phyloP scores from a whole-genome alignment of 129 eudicot species.

The Tanacetum coccineum region DNA sequence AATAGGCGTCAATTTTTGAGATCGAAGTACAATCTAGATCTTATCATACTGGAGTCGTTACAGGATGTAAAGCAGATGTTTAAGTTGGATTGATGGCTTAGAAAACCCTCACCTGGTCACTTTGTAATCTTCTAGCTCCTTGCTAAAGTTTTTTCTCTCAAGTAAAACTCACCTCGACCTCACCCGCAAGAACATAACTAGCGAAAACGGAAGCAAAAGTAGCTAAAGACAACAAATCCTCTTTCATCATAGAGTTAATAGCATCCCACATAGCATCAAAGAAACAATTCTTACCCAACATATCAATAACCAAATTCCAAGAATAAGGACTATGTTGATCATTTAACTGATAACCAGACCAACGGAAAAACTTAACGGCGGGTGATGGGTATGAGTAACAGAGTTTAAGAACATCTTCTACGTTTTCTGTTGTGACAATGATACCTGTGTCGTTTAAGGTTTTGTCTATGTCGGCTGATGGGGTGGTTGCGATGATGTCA shows the following conservation, averaged over 20 bases:
- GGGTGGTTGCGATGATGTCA: constrained; percentile 50
- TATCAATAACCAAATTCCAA: constrained; percentile 75
- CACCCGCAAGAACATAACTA: constrained; percentile 59
- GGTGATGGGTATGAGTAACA: constrained; percentile 51
- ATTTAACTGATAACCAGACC: constrained; percentile 58
- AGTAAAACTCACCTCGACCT: too few species aligned
- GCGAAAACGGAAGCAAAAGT: constrained; percentile 76
- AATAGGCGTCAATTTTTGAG: too few species aligned
- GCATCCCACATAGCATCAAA: constrained; percentile 98
- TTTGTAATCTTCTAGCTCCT: too few species aligned
- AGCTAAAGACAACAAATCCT: constrained; percentile 54
- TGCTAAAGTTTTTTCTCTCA: too few species aligned
- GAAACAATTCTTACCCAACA: constrained; percentile 61
- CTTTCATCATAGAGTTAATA: constrained; percentile 55
- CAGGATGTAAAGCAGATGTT: too few species aligned
- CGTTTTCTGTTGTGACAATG: constrained; percentile 48
- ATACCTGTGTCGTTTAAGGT: constrained; percentile 54
- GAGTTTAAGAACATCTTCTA: constrained; percentile 67
- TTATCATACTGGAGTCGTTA: too few species aligned
- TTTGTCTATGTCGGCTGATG: constrained; percentile 46
- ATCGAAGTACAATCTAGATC: too few species aligned
- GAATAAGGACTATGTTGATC: constrained; percentile 64
- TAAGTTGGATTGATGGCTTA: too few species aligned
- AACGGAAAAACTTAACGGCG: constrained; percentile 74
- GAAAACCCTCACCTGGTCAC: too few species aligned